Evolutionary conservation across 1,284 basidiomycete species (phyloP).

Genomic region (Boletus holoroseus): DNA sequence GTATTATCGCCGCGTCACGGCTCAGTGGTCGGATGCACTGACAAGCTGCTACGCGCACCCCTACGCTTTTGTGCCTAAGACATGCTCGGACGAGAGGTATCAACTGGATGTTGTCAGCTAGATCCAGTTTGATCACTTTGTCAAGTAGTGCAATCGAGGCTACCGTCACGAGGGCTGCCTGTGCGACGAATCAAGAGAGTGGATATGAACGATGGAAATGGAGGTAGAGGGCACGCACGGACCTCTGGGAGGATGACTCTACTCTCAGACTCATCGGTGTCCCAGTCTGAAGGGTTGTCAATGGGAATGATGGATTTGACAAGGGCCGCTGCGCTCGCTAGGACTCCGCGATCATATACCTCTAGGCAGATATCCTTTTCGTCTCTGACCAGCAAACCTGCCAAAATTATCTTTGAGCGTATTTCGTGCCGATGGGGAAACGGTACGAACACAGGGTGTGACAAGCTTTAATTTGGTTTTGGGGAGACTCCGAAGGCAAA

Average conservation of each 20-base stretch:
- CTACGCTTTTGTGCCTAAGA: constrained; percentile 58
- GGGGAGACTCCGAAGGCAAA: constrained; percentile 38
- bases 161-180: constrained; percentile 68
- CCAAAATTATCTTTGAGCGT: neutral
- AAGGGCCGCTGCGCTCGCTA: constrained; percentile 45
- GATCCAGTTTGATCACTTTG: constrained; percentile 60
- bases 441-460: constrained; percentile 58
- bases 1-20: constrained; percentile 69
- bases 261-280: constrained; percentile 61
- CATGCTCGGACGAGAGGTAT: constrained; percentile 53
- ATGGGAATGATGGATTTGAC: constrained; percentile 50
- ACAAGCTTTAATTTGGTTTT: constrained; percentile 56
- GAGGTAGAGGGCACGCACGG: constrained; percentile 11
- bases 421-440: neutral
- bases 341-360: constrained; percentile 59
- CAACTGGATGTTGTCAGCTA: constrained; percentile 53
- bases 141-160: constrained; percentile 66
- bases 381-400: constrained; percentile 70
- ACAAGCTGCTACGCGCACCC: constrained; percentile 79
- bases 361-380: constrained; percentile 59
- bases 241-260: constrained; percentile 62
- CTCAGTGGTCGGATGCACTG: constrained; percentile 77
- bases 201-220: constrained; percentile 1
- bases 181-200: neutral
- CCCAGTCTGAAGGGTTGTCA: constrained; percentile 38